Conservation (phyloP, 2,329 filamentous ascomycete species). For the Boeremia lycopersici region DNA sequence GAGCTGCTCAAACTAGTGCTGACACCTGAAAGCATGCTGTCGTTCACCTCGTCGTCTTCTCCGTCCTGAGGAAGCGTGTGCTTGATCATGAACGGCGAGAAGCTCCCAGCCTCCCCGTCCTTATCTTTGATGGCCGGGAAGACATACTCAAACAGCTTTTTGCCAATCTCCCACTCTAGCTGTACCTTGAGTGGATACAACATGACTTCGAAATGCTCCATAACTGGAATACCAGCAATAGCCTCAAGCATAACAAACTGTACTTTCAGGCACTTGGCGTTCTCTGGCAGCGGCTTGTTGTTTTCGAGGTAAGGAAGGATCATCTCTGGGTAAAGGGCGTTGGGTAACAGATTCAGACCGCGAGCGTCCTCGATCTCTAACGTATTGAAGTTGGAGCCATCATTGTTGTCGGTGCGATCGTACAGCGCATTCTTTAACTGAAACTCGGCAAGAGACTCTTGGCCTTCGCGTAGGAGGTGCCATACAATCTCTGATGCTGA, state of each 20-base stretch:
- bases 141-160: conserved; percentile 94
- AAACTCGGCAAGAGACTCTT: conserved; percentile 88
- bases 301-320: conserved; percentile 84
- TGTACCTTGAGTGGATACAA: conserved; percentile 93
- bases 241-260: conserved; percentile 99
- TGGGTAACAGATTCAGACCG: conserved; percentile 85
- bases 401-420: conserved; percentile 93
- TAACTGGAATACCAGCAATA: conserved; percentile 94
- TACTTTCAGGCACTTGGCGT: conserved; percentile 85
- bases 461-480: conserved; percentile 88
- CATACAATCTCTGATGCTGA: conserved; percentile 95
- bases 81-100: conserved; percentile 67
- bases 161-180: conserved; percentile 88
- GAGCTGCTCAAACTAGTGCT: conserved; percentile 27
- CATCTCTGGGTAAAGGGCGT: conserved; percentile 95
- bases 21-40: conserved; percentile 27
- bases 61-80: conserved; percentile 56
- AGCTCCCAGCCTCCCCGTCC: conserved; percentile 55
- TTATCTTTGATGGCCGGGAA: conserved; percentile 78
- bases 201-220: conserved; percentile 96
- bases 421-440: conserved; percentile 91
- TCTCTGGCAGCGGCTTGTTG: conserved; percentile 60
- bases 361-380: conserved; percentile 87
- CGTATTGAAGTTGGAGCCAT: conserved; percentile 93
- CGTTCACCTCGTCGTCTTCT: conserved; percentile 55